Evolutionary conservation across 306 rosid species (phyloP).

Genomic region (Spatholobus suberectus): DNA sequence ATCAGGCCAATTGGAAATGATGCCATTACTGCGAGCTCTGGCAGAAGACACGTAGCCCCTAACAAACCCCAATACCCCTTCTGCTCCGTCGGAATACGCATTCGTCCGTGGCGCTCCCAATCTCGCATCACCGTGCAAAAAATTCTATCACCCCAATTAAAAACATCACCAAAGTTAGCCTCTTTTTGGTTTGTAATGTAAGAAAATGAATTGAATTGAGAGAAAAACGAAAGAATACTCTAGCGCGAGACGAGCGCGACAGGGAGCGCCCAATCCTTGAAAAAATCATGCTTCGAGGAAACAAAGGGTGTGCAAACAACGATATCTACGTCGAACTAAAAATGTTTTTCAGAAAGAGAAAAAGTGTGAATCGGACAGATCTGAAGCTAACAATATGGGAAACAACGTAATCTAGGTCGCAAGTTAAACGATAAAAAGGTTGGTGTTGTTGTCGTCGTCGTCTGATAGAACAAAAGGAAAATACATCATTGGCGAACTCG

Average conservation of each 20-base stretch:
- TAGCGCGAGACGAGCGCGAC: constrained; percentile 64
- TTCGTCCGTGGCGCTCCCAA: constrained; percentile 47
- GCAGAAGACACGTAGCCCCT: constrained; percentile 61
- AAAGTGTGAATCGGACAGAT: constrained; percentile 21
- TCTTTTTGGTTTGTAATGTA: neutral
- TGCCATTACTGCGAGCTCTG: constrained; percentile 44
- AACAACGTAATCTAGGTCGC: neutral
- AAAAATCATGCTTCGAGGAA: constrained; percentile 55
- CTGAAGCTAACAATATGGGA: neutral
- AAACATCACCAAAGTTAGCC: neutral
- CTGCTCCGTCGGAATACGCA: constrained; percentile 51
- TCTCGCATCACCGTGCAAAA: constrained; percentile 56
- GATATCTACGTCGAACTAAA: neutral
- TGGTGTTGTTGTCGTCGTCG: neutral
- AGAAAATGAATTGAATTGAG: neutral
- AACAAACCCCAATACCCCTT: constrained; percentile 66
- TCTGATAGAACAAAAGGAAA: neutral
- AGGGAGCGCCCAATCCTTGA: constrained; percentile 72
- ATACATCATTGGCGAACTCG: neutral
- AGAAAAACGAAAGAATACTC: constrained; percentile 48
- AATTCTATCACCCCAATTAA: constrained; percentile 54
- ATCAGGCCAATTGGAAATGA: constrained; percentile 55
- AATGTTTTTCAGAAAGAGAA: neutral
- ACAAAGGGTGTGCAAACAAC: neutral
- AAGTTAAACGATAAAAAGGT: neutral